Percentiles rank a stretch among this genome's conserved stretches.
These are phyloP conservation scores for Talaromyces pinophilus DNA, from an alignment of 2,329 filamentous ascomycete genomes.

Conservation along the genomic window DNA sequence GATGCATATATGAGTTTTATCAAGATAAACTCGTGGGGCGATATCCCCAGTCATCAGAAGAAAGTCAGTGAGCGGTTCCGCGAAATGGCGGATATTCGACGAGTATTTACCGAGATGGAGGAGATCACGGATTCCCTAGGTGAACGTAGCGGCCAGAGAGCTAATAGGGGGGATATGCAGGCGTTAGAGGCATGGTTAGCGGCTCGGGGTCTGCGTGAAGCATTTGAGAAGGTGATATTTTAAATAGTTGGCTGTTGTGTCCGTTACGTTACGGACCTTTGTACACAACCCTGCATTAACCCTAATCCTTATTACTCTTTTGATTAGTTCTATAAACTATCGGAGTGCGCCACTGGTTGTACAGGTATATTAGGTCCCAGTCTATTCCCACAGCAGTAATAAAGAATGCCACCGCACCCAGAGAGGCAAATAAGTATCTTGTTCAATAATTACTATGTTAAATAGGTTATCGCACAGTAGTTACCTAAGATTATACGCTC, in stretches of 20 bases:
- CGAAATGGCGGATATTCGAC: slow-evolving; percentile 42
- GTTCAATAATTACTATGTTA: too few species aligned
- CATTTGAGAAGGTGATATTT: slow-evolving; percentile 2
- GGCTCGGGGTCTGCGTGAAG: background rate
- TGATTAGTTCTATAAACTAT: too few species aligned
- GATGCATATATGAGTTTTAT: slow-evolving; percentile 65
- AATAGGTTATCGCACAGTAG: too few species aligned
- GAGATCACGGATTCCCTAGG: background rate
- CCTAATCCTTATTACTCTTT: too few species aligned
- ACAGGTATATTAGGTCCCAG: too few species aligned
- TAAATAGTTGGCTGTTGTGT: background rate
- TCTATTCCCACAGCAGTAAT: too few species aligned
- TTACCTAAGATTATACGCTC: too few species aligned
- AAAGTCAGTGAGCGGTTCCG: slow-evolving; percentile 58
- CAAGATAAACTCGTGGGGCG: slow-evolving; percentile 64
- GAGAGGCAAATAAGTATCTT: too few species aligned
- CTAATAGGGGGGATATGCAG: background rate
- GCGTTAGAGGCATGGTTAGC: background rate
- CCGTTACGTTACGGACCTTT: background rate
- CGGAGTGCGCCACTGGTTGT: too few species aligned
- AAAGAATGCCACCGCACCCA: too few species aligned
- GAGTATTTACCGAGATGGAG: background rate
- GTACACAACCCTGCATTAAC: background rate
- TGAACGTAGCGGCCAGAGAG: background rate
- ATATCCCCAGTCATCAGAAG: slow-evolving; percentile 63